Base-by-base conservation (phyloP, 2,329 filamentous ascomycete genomes). In the Lanzia echinophila region DNA sequence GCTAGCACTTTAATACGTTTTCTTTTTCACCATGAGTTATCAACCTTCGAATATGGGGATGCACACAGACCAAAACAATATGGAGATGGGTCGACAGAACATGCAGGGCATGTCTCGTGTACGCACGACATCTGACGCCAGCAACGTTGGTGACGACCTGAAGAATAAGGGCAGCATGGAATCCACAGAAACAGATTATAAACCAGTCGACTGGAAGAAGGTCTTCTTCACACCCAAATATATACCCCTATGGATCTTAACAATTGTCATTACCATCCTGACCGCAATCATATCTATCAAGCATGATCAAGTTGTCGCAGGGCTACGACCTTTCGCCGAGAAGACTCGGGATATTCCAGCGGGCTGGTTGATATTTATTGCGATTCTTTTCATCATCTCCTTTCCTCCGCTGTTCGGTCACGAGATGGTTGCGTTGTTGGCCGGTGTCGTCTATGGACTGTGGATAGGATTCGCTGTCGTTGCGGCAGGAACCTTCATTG, bases 391-490 rank as follows among this genome's bases (percentile, higher is more conserved):
- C 45, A 42, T 69, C 34, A 70, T 73, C 36, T 73, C 71, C 3
- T 72, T 73, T 50, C 71, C 71, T 3, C 71, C 71, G 1, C 61
- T 73, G 12, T 73, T 73, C 50, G 71, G 71, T 15, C 71, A 73
- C 54, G 71, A 73, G 54, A 62, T 73, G 39, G 60, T 73, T 42
- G 71, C 67, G n/a, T 60, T 73, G 17, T 57, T 73, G n/a, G 70
- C 67, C 48, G 71, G 71, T 59, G 67, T 72, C 0, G 70, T 73
- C 6, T 73, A 70, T 50, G 71, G 71, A 2, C 57, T 73, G 6
- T 72, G 71, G 69, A 62, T 70, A 15, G 71, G 71, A 4, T 73
- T 73, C 45, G 70, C 63, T 4, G 69, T 73, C 42, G 70, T 72
- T 10, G 68, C 70, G 0, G 70, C 69, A 0, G 71, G 71, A 6